phyloP scores from a whole-genome alignment of 2,329 filamentous ascomycete species.

The Sporothrix pseudoabietina region DNA sequence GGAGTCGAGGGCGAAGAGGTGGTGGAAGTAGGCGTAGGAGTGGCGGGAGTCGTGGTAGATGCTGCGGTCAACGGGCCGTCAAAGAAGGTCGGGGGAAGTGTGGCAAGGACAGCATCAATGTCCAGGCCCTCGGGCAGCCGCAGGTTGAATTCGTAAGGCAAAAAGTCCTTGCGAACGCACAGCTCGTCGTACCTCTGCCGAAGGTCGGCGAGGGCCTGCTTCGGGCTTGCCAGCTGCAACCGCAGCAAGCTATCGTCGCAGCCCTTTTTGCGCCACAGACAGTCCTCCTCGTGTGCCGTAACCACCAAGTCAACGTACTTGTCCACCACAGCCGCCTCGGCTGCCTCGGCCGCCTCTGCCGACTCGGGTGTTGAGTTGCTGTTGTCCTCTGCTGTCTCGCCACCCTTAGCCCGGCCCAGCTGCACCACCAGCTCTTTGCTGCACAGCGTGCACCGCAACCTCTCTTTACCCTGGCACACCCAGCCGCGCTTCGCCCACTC shows the following conservation, averaged over 20 bases:
- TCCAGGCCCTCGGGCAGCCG: conserved; percentile 57
- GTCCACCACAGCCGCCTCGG: conserved; percentile 70
- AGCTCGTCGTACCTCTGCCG: conserved; percentile 67
- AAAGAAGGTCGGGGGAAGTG: conserved; percentile 61
- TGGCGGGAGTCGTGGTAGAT: conserved; percentile 29
- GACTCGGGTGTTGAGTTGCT: background rate
- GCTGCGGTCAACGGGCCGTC: conserved; percentile 44
- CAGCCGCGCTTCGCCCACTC: conserved; percentile 95
- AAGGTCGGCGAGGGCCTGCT: conserved; percentile 59
- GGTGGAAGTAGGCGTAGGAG: conserved; percentile 31
- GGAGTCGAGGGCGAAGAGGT: conserved; percentile 38
- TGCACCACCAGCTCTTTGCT: conserved; percentile 82
- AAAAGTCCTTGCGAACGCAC: conserved; percentile 54
- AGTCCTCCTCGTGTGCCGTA: conserved; percentile 75
- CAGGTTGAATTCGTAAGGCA: conserved; percentile 65
- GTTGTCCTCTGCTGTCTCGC: background rate
- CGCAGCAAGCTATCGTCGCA: conserved; percentile 72
- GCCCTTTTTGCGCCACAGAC: conserved; percentile 83
- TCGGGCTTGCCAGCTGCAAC: conserved; percentile 64
- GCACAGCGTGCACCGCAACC: conserved; percentile 83
- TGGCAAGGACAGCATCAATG: conserved; percentile 52
- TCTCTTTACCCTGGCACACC: conserved; percentile 80
- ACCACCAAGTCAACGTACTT: conserved; percentile 75
- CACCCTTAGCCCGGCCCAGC: conserved; percentile 61
- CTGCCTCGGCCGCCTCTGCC: conserved; percentile 53